These are phyloP conservation scores for Trametes pubescens DNA, from an alignment of 1,284 basidiomycete species.

Conservation along the genomic window DNA sequence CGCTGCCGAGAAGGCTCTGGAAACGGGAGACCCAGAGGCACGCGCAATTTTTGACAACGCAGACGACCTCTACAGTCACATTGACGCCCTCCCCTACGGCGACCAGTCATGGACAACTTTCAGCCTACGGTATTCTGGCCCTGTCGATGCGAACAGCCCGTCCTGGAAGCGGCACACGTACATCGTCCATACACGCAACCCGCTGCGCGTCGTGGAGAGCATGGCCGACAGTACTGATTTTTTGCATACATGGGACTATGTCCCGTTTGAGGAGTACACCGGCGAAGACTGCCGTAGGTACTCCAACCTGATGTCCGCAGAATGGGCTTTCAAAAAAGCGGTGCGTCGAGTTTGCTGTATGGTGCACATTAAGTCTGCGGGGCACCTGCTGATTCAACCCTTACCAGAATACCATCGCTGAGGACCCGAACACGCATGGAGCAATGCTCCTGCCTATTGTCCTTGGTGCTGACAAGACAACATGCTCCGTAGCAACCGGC, in stretches of 20 bases:
- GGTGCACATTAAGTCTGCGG: too few species aligned
- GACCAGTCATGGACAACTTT: neutral
- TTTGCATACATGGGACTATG: conserved; percentile 9
- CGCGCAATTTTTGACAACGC: neutral
- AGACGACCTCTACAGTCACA: neutral
- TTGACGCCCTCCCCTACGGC: neutral
- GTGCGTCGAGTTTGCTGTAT: too few species aligned
- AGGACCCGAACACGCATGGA: conserved; percentile 19
- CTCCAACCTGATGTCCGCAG: conserved; percentile 30
- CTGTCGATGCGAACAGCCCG: too few species aligned
- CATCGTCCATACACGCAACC: neutral
- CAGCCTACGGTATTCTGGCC: neutral
- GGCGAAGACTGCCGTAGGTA: conserved; percentile 7
- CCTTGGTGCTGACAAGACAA: conserved; percentile 36
- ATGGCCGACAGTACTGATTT: conserved; percentile 14
- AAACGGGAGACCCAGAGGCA: neutral
- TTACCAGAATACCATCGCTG: conserved; percentile 22
- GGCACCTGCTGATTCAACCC: neutral
- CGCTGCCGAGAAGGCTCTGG: neutral
- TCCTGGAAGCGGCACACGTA: neutral
- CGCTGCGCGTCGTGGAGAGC: neutral
- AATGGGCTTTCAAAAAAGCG: conserved; percentile 33
- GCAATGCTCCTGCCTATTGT: conserved; percentile 29
- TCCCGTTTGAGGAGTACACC: conserved; percentile 19
- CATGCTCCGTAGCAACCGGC: conserved; percentile 33